Conservation (phyloP, 2,329 filamentous ascomycete genomes). For the Alternaria gaisen region DNA sequence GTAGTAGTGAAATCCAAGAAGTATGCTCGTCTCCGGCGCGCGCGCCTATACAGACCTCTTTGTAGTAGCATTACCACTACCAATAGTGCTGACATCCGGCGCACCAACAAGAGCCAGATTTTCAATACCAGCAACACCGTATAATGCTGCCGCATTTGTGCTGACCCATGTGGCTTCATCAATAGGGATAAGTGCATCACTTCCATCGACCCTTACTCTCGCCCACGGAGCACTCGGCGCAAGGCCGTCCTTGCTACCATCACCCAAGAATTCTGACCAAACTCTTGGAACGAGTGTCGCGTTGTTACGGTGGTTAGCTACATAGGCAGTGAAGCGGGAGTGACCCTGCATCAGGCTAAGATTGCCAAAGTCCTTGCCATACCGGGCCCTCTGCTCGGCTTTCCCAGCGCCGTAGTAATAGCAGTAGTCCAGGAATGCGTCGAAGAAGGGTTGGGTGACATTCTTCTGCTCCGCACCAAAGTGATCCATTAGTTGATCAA, state of each 20-base stretch:
- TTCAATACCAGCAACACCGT: slow-evolving; percentile 66
- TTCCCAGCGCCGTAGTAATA: slow-evolving; percentile 63
- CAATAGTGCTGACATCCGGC: slow-evolving; percentile 25
- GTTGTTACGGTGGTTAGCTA: slow-evolving; percentile 57
- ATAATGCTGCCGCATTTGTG: slow-evolving; percentile 66
- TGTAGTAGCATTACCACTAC: slow-evolving; percentile 22
- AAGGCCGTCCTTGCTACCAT: slow-evolving; percentile 45
- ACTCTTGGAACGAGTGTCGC: slow-evolving; percentile 60
- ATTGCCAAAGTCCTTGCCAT: slow-evolving; percentile 59
- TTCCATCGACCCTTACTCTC: slow-evolving; percentile 54
- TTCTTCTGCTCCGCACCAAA: slow-evolving; percentile 48
- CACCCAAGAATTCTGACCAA: slow-evolving; percentile 64
- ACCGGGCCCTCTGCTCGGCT: slow-evolving; percentile 62
- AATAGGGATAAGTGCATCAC: slow-evolving; percentile 57
- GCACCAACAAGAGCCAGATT: slow-evolving; percentile 57
- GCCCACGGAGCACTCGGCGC: slow-evolving; percentile 57
- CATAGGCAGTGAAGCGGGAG: slow-evolving; percentile 66
- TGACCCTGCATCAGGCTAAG: slow-evolving; percentile 64
- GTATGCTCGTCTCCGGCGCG: neutral
- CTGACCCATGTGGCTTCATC: slow-evolving; percentile 67
- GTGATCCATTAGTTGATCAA: slow-evolving; percentile 64
- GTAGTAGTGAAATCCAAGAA: neutral
- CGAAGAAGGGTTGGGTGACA: slow-evolving; percentile 60
- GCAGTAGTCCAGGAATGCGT: slow-evolving; percentile 68
- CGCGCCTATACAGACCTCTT: neutral